Base-by-base conservation (phyloP, 306 rosid species). In the Geum urbanum region DNA sequence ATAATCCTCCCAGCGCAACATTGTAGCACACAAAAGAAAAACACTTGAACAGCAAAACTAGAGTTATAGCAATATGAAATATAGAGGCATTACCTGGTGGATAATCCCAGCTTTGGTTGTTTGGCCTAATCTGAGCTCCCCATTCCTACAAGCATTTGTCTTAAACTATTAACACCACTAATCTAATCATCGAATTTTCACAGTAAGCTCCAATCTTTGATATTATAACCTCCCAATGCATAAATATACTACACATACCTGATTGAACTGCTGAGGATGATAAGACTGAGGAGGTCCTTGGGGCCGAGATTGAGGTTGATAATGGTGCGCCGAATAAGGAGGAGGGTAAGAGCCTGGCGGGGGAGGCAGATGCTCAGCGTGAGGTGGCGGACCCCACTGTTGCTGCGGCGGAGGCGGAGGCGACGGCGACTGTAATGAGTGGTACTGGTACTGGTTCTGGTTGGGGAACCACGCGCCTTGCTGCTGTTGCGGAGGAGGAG, bases 391-490 rank as follows among this genome's bases (percentile, higher is more conserved):
- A 7, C 73, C 81, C 97, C 98, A 88, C 90, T 86, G 97, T 5
- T 81, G 73, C 5, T 86, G 89, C 22, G 24, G 5, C 0, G 95
- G 92, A 4, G 95, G 92, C 3, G 90, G 81, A 24, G 97, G 91
- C 14, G 89, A 62, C 13, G n/a, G 88, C 67, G 85, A 65, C 55
- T 70, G 83, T n/a, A 79, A 60, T 15, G 72, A 79, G 18, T 80
- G 90, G 80, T 85, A 90, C 76, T 94, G 97, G 74, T 81, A 87
- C 81, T 91, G 99, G 69, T 76, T 72, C 80, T 88, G 97, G 73
- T 78, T 74, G 27, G 89, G 47, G 79, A 69, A 86, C 96, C 97
- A 91, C 4, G 88, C 77, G 5, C 72, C 86, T 44, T 48, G 63
- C 46, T 84, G 92, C 3, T 90, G 91, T 8, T 15, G 61, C 37